Percentiles rank a stretch among this genome's conserved stretches.
phyloP scores from a whole-genome alignment of 805 yeast species.

The Candida arabinofermentans region DNA sequence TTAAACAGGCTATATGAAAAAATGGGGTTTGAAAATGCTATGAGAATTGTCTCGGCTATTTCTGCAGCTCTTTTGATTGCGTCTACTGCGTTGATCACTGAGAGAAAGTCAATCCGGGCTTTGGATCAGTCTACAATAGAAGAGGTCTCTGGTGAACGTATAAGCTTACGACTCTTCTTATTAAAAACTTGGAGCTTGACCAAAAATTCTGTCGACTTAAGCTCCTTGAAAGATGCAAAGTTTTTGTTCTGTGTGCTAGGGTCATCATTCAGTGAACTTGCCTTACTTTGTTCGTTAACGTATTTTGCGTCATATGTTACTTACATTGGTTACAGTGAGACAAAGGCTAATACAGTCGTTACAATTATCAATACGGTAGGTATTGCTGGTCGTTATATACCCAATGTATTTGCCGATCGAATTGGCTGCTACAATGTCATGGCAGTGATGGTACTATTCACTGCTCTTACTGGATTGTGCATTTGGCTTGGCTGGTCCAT shows the following conservation, averaged over 20 bases:
- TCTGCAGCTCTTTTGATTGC: slow-evolving; percentile 27
- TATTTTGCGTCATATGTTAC: slow-evolving; percentile 50
- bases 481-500: slow-evolving; percentile 56
- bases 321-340: slow-evolving; percentile 37
- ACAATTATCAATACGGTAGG: slow-evolving; percentile 37
- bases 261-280: slow-evolving; percentile 40
- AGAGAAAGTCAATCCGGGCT: slow-evolving; percentile 26
- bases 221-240: slow-evolving; percentile 28
- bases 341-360: slow-evolving; percentile 33
- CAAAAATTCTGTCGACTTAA: slow-evolving; percentile 30
- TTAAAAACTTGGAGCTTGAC: slow-evolving; percentile 4
- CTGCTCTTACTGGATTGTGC: slow-evolving; percentile 37
- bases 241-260: slow-evolving; percentile 36
- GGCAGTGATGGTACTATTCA: slow-evolving; percentile 33
- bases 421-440: slow-evolving; percentile 41
- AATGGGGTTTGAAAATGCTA: slow-evolving; percentile 53
- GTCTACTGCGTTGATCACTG: slow-evolving; percentile 31
- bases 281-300: slow-evolving; percentile 43
- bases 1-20: slow-evolving; percentile 39
- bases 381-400: slow-evolving; percentile 37
- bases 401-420: slow-evolving; percentile 38
- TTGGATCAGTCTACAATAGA: too few species aligned
- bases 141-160: background rate
- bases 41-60: slow-evolving; percentile 44
- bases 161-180: background rate